Conservation (phyloP, 2,329 filamentous ascomycete genomes). For the Fusarium metavorans region DNA sequence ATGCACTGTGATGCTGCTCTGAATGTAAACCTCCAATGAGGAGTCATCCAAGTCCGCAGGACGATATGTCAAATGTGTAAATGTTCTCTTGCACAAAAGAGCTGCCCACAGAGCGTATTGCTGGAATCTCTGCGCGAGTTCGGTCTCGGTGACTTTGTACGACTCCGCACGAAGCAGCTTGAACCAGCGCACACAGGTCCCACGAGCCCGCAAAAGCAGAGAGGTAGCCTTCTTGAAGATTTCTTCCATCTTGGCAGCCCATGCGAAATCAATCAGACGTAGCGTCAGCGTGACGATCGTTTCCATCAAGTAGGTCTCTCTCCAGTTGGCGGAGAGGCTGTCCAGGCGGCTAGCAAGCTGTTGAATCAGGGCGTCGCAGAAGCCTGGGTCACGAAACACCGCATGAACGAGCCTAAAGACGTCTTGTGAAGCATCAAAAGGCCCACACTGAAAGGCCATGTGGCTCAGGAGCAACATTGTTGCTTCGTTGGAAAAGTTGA, state of each 20-base stretch:
- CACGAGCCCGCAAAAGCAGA: slow-evolving; percentile 28
- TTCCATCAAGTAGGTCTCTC: slow-evolving; percentile 70
- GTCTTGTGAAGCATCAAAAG: slow-evolving; percentile 47
- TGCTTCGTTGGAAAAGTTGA: slow-evolving; percentile 72
- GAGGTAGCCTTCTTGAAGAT: slow-evolving; percentile 3
- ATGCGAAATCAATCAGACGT: slow-evolving; percentile 47
- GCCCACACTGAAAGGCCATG: slow-evolving; percentile 67
- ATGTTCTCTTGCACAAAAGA: slow-evolving; percentile 63
- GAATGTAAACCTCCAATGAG: slow-evolving; percentile 32
- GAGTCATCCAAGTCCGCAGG: slow-evolving; percentile 10
- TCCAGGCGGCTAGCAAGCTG: slow-evolving; percentile 60
- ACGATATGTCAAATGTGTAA: slow-evolving; percentile 25
- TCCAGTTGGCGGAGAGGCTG: slow-evolving; percentile 67
- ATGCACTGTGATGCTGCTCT: slow-evolving; percentile 40
- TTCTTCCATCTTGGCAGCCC: not conserved
- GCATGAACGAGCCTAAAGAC: slow-evolving; percentile 58
- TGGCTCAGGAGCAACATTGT: slow-evolving; percentile 63
- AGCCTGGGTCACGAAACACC: slow-evolving; percentile 61
- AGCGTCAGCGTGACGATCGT: slow-evolving; percentile 65
- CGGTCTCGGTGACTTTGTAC: slow-evolving; percentile 51
- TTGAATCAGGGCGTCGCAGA: slow-evolving; percentile 61
- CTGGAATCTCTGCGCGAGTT: slow-evolving; percentile 50
- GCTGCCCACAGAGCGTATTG: slow-evolving; percentile 66
- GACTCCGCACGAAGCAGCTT: slow-evolving; percentile 59
- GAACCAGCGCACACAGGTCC: slow-evolving; percentile 63